Evolutionary conservation across 768 basidiomycete genomes (phyloP).

Genomic region (Lactifluus pinguis): DNA sequence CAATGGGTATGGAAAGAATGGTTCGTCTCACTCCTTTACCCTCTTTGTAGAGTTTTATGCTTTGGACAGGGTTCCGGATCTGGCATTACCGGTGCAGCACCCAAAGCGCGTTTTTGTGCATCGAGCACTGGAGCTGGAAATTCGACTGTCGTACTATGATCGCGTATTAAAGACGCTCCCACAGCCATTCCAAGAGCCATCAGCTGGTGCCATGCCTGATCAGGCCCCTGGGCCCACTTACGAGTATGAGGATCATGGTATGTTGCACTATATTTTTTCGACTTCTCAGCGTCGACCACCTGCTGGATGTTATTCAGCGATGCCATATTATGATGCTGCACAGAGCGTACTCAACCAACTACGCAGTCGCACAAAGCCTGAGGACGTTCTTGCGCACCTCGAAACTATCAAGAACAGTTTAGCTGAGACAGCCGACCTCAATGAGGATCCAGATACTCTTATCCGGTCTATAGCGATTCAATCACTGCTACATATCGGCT

Average conservation of each 20-base stretch:
- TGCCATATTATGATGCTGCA: constrained; percentile 73
- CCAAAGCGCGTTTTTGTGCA: constrained; percentile 86
- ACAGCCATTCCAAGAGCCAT: constrained; percentile 60
- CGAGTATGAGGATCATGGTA: constrained; percentile 76
- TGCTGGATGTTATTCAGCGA: constrained; percentile 34
- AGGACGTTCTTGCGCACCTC: constrained; percentile 70
- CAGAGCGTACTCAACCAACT: constrained; percentile 70
- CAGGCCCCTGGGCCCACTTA: constrained; percentile 74
- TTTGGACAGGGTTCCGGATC: constrained; percentile 71
- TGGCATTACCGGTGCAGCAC: constrained; percentile 62
- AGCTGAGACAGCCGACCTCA: constrained; percentile 49
- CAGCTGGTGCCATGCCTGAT: constrained; percentile 52
- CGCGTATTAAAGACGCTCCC: constrained; percentile 86
- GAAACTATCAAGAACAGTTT: constrained; percentile 59
- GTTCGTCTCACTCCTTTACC: constrained; percentile 35
- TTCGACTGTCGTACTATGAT: constrained; percentile 88
- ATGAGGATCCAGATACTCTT: constrained; percentile 54
- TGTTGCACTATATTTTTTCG: constrained; percentile 19
- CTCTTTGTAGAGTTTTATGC: neutral
- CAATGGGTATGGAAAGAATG: constrained; percentile 99
- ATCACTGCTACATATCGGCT: constrained; percentile 83
- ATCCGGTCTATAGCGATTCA: constrained; percentile 78
- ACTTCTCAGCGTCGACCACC: neutral
- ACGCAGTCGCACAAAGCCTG: constrained; percentile 69
- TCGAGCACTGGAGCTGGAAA: constrained; percentile 79